phyloP scores from a whole-genome alignment of 768 basidiomycete genomes.

The Tephrocybe sp. region DNA sequence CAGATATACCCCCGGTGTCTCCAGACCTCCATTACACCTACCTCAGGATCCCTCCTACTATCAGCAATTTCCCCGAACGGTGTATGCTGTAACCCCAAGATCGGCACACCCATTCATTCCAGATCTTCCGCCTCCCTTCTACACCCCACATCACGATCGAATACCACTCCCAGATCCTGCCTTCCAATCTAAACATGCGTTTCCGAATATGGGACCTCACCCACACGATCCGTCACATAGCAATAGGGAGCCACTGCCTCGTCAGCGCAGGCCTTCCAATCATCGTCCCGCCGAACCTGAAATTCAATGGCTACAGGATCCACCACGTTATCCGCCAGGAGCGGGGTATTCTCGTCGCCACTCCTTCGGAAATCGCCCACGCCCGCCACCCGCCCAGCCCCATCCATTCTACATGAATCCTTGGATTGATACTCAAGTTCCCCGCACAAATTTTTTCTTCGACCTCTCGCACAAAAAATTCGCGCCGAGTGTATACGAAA shows the following conservation, averaged over 20 bases:
- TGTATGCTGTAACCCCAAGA: background rate
- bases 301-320: background rate
- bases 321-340: background rate
- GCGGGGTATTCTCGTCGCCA: slow-evolving; percentile 3
- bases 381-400: background rate
- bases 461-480: slow-evolving; percentile 50
- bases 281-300: background rate
- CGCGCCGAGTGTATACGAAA: slow-evolving; percentile 38
- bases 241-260: too few relatives aligned
- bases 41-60: too few relatives aligned
- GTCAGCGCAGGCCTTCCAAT: background rate
- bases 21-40: too few relatives aligned
- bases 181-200: background rate
- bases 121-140: background rate
- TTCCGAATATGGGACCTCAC: background rate
- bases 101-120: background rate
- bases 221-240: background rate
- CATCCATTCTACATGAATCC: slow-evolving; percentile 40
- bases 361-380: background rate
- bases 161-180: background rate
- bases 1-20: too few relatives aligned
- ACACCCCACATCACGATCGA: background rate
- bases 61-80: too few relatives aligned
- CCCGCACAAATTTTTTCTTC: slow-evolving; percentile 48
- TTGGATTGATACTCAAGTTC: slow-evolving; percentile 50